Evolutionary conservation across 495 filamentous ascomycete species (phyloP).

Genomic region (Aspergillus affinis): DNA sequence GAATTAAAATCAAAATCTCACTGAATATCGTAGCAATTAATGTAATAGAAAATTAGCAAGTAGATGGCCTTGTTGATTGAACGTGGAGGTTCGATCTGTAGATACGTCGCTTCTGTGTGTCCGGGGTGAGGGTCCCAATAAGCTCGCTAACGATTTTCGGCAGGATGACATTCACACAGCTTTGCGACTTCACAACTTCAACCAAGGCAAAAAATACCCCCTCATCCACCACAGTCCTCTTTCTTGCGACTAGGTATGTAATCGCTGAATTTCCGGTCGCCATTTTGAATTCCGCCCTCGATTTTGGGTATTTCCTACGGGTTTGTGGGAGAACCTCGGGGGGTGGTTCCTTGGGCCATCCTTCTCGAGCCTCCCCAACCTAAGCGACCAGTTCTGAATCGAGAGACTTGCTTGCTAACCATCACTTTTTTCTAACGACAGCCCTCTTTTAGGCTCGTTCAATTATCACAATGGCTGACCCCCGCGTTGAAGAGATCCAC

Average conservation of each 20-base stretch:
- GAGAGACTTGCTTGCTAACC: slow-evolving; percentile 23
- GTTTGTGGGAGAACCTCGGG: slow-evolving; percentile 30
- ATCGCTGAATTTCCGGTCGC: slow-evolving; percentile 15
- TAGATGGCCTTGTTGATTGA: slow-evolving; percentile 6
- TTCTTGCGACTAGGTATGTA: slow-evolving; percentile 42
- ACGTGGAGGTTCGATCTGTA: slow-evolving; percentile 31
- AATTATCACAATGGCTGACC: slow-evolving; percentile 81
- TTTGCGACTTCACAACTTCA: slow-evolving; percentile 40
- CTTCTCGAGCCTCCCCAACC: slow-evolving; percentile 14
- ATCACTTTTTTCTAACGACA: slow-evolving; percentile 7
- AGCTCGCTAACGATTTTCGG: slow-evolving; percentile 54
- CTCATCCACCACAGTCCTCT: slow-evolving; percentile 39
- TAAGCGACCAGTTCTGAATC: neutral
- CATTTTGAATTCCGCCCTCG: slow-evolving; percentile 26
- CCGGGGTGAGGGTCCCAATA: slow-evolving; percentile 36
- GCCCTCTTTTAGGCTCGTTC: slow-evolving; percentile 31
- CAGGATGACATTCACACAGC: slow-evolving; percentile 46
- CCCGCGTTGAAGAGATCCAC: slow-evolving; percentile 94
- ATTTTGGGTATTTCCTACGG: slow-evolving; percentile 28
- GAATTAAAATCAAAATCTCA: slow-evolving; percentile 8
- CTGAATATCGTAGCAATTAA: neutral
- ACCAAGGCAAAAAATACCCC: slow-evolving; percentile 42
- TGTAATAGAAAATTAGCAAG: neutral
- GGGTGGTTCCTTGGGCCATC: slow-evolving; percentile 21
- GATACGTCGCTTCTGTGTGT: slow-evolving; percentile 25